A percentile compares a stretch with the other conserved stretches of the same genome.
Evolutionary conservation across 352 stramenopile genomes (phyloP).

Genomic region (Phytophthora constricta): DNA sequence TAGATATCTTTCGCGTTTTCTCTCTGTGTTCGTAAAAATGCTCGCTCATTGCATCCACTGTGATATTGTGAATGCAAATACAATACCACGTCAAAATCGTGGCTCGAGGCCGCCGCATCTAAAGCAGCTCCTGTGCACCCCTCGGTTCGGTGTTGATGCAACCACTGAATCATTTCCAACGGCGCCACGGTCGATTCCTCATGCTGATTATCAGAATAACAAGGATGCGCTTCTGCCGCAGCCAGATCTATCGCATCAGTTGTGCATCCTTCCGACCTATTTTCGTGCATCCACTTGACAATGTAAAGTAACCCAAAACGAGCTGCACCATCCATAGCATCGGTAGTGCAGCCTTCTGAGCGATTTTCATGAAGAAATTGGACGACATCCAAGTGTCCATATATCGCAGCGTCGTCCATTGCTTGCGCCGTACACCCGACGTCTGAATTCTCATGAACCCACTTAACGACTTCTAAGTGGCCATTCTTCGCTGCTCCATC

Average conservation of each 20-base stretch:
- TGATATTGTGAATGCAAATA: not conserved
- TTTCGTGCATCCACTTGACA: too few relatives aligned
- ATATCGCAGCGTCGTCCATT: not conserved
- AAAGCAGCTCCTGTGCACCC: not conserved
- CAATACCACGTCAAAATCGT: not conserved
- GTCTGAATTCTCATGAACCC: not conserved
- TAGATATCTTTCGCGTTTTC: too few relatives aligned
- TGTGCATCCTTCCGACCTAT: too few relatives aligned
- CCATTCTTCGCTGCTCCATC: not conserved
- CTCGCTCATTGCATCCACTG: not conserved
- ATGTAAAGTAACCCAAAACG: too few relatives aligned
- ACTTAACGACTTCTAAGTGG: not conserved
- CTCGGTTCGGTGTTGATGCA: not conserved
- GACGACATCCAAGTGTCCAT: not conserved
- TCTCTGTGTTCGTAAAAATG: too few relatives aligned
- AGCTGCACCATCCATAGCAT: not conserved
- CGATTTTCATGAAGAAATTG: not conserved
- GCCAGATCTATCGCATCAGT: too few relatives aligned
- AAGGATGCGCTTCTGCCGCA: too few relatives aligned
- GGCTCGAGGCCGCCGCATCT: not conserved
- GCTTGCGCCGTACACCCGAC: not conserved
- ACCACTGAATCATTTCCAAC: not conserved
- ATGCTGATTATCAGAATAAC: too few relatives aligned
- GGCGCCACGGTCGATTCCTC: too few relatives aligned
- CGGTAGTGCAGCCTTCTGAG: not conserved